Base-by-base conservation (phyloP, 306 rosid genomes). In the Vachellia pachyceras region DNA sequence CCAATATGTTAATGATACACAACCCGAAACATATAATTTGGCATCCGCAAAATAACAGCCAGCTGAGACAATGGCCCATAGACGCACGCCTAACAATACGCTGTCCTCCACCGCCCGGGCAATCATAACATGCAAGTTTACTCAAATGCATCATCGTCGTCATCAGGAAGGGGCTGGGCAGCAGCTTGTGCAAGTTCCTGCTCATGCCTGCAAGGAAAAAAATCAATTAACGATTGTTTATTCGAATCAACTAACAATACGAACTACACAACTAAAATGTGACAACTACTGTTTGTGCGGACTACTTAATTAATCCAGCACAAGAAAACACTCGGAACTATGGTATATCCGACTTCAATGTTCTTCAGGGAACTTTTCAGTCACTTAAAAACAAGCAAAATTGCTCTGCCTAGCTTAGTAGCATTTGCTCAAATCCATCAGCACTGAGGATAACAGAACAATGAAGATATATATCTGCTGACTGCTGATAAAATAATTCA, bases 111-210 rank as follows among this genome's bases (percentile, higher is more conserved):
- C 65, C 35, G 4, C 15, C 36, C 35, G 6, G 15, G 76, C 17
- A 37, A 47, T 0, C 0, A 69, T 36, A 10, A 65, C 20, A n/a
- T 13, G 42, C 11, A 60, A 45, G 40, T 72, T 71, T 80, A 94
- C 77, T 92, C 97, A 64, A 94, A 92, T 45, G 91, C 40, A 1
- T 89, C 96, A 36, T 89, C 97, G 7, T 92, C 97, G 0, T 94
- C 98, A 20, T 94, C 97, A 0, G 95, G 95, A 72, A 94, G 97
- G 49, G 97, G 95, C 73, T 90, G 98, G 55, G 63, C 84, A 61
- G 92, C 92, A 76, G 95, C 97, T 45, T 78, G 58, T 7, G 67
- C 78, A 69, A 90, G 86, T 85, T 94, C 98, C 8, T 88, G 89
- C 64, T 93, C 98, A 18, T 93, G 97, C 87, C 97, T 91, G 75